phyloP scores from a whole-genome alignment of 2,329 filamentous ascomycete species.

The Xylariales sp. region DNA sequence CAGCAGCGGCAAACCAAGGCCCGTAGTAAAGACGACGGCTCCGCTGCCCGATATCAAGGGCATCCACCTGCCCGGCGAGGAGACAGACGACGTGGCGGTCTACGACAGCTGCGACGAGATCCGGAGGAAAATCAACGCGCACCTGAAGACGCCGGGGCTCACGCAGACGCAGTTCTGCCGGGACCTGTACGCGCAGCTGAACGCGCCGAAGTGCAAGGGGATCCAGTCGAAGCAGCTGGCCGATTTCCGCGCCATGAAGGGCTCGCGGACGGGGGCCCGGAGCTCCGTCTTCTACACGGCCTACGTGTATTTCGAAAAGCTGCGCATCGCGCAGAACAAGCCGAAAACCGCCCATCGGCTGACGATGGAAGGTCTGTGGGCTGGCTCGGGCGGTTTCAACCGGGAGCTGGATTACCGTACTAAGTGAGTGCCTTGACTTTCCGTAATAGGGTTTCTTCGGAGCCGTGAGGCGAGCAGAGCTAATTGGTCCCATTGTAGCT shows the following conservation, averaged over 20 bases:
- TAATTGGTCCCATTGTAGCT: neutral
- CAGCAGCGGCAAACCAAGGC: neutral
- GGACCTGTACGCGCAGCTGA: slow-evolving; percentile 54
- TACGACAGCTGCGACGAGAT: slow-evolving; percentile 70
- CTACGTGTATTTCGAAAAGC: slow-evolving; percentile 71
- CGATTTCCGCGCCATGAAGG: slow-evolving; percentile 62
- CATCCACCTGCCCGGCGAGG: slow-evolving; percentile 58
- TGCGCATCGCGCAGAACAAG: slow-evolving; percentile 62
- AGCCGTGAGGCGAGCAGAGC: slow-evolving; percentile 3
- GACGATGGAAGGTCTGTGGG: slow-evolving; percentile 58
- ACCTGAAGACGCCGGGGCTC: slow-evolving; percentile 59
- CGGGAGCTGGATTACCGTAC: slow-evolving; percentile 22
- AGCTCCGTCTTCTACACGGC: slow-evolving; percentile 62
- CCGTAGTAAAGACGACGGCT: slow-evolving; percentile 9
- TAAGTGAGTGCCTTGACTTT: slow-evolving; percentile 14
- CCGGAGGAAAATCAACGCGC: slow-evolving; percentile 64
- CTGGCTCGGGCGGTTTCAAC: slow-evolving; percentile 16
- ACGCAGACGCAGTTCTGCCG: slow-evolving; percentile 62
- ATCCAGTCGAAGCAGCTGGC: slow-evolving; percentile 57
- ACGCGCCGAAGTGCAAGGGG: slow-evolving; percentile 48
- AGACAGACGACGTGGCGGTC: slow-evolving; percentile 57
- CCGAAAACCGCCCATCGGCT: slow-evolving; percentile 62
- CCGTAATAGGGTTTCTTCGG: no score
- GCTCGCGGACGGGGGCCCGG: slow-evolving; percentile 58
- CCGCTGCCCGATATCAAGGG: slow-evolving; percentile 52